Evolutionary conservation across 2,329 filamentous ascomycete species (phyloP).

Genomic region (Pseudocercospora cruenta): DNA sequence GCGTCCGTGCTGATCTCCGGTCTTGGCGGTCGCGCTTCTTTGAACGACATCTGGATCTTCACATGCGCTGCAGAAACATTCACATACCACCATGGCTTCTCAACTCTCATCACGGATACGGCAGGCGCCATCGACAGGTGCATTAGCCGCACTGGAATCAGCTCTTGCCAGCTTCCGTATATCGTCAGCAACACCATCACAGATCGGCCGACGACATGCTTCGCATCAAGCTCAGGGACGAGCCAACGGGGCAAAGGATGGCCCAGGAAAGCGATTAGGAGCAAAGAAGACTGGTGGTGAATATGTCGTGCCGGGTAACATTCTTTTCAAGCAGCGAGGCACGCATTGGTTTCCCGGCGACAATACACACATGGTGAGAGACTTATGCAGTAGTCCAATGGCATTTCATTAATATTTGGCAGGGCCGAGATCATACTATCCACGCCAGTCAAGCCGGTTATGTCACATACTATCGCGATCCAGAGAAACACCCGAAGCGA

Average conservation of each 20-base stretch:
- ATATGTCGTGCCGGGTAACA: slow-evolving; percentile 93
- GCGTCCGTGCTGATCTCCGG: slow-evolving; percentile 5
- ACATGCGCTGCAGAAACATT: neutral
- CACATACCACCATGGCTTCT: slow-evolving; percentile 16
- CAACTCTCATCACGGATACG: slow-evolving; percentile 16
- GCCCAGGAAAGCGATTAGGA: slow-evolving; percentile 83
- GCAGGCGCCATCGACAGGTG: slow-evolving; percentile 34
- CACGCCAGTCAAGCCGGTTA: slow-evolving; percentile 84
- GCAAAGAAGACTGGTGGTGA: slow-evolving; percentile 93
- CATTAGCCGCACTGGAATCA: slow-evolving; percentile 34
- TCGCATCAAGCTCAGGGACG: slow-evolving; percentile 68
- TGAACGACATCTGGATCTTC: neutral
- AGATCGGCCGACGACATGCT: slow-evolving; percentile 53
- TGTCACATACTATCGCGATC: slow-evolving; percentile 96
- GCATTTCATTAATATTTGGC: slow-evolving; percentile 9
- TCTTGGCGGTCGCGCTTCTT: neutral
- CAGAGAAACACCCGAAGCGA: slow-evolving; percentile 75
- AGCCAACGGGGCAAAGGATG: slow-evolving; percentile 71
- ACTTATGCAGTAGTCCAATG: neutral
- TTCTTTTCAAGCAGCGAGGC: slow-evolving; percentile 95
- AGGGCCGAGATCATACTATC: slow-evolving; percentile 92
- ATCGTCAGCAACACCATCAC: slow-evolving; percentile 21
- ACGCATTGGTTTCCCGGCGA: slow-evolving; percentile 94
- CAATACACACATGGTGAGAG: slow-evolving; percentile 76
- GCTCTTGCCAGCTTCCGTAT: slow-evolving; percentile 39